These are phyloP conservation scores for Hypoxylon fuscum DNA, from an alignment of 495 filamentous ascomycete genomes.

Conservation along the genomic window DNA sequence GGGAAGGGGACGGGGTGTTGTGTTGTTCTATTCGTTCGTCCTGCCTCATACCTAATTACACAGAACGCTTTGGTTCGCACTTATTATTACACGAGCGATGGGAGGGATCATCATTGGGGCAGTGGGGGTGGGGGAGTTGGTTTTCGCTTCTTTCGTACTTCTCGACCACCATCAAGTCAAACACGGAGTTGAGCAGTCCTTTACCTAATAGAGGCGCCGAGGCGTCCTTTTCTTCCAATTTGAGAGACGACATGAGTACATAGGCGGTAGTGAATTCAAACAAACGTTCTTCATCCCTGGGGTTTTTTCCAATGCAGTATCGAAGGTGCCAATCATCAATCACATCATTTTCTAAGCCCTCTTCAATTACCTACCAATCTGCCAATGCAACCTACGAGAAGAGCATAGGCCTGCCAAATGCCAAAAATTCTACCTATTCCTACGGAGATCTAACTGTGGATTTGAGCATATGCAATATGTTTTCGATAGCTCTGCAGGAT, in stretches of 20 bases:
- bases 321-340: no score
- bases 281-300: background rate
- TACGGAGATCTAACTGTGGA: no score
- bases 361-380: no score
- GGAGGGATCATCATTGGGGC: no score
- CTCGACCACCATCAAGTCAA: conserved; percentile 12
- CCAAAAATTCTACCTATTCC: no score
- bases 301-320: no score
- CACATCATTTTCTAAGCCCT: no score
- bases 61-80: background rate
- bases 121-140: conserved; percentile 17
- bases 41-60: conserved; percentile 28
- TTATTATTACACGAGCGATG: background rate
- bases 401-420: no score
- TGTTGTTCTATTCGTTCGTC: conserved; percentile 14
- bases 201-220: conserved; percentile 18
- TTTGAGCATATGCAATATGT: no score
- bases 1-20: conserved; percentile 17
- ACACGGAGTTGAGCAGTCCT: conserved; percentile 25
- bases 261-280: conserved; percentile 33
- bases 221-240: conserved; percentile 18
- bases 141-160: conserved; percentile 32
- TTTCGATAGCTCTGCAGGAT: no score
- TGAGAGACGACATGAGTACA: conserved; percentile 26
- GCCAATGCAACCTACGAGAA: no score